Evolutionary conservation across 2,329 filamentous ascomycete species (phyloP).

Genomic region (Fusarium sp.): DNA sequence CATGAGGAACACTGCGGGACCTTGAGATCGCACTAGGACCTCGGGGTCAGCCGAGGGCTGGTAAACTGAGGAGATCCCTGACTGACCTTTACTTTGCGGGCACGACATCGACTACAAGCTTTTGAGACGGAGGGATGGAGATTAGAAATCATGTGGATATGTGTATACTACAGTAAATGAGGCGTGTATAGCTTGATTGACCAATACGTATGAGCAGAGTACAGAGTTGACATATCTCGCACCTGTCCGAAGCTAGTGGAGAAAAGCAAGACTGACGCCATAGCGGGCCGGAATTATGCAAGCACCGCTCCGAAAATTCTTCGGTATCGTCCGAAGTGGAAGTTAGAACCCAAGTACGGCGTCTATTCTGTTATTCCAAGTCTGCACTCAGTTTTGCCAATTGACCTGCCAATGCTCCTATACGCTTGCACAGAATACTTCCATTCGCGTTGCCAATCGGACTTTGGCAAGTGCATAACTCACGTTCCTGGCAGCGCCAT

Average conservation of each 20-base stretch:
- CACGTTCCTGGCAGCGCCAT: too few relatives aligned
- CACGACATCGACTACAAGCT: slow-evolving; percentile 6
- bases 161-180: too few relatives aligned
- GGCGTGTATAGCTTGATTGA: too few relatives aligned
- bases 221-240: slow-evolving; percentile 1
- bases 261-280: background rate
- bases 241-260: slow-evolving; percentile 2
- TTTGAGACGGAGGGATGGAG: background rate
- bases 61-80: rapidly evolving
- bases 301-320: background rate
- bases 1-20: slow-evolving; percentile 13
- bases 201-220: too few relatives aligned
- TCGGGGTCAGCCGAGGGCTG: slow-evolving; percentile 1
- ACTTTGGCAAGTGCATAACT: too few relatives aligned
- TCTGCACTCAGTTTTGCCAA: too few relatives aligned
- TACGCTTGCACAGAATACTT: too few relatives aligned
- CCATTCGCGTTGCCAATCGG: too few relatives aligned
- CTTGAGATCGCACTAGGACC: background rate
- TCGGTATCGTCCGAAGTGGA: background rate
- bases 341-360: too few relatives aligned
- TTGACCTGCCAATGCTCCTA: too few relatives aligned
- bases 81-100: slow-evolving; percentile 18
- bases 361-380: too few relatives aligned
- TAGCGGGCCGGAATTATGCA: slow-evolving; percentile 6
- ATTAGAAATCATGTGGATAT: background rate